Evolutionary conservation across 2,329 filamentous ascomycete genomes (phyloP).

Genomic region (Escovopsis weberi): DNA sequence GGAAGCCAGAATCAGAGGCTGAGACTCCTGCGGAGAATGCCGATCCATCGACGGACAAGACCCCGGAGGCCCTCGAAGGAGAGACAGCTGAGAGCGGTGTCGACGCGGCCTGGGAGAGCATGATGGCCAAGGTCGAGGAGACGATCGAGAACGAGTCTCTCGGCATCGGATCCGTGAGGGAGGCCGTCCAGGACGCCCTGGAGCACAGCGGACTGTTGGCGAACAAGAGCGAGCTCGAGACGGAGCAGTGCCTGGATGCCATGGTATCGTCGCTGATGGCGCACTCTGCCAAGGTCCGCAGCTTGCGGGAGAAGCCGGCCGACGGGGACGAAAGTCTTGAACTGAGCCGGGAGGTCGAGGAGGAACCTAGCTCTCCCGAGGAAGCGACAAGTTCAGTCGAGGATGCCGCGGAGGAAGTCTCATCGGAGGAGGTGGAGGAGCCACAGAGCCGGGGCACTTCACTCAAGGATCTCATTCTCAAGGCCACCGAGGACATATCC

Average conservation of each 20-base stretch:
- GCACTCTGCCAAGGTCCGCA: slow-evolving; percentile 14
- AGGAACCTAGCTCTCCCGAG: background rate
- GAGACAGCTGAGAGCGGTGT: slow-evolving; percentile 6
- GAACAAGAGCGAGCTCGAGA: slow-evolving; percentile 30
- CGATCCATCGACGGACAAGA: slow-evolving; percentile 7
- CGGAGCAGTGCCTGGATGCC: slow-evolving; percentile 32
- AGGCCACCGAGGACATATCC: slow-evolving; percentile 32
- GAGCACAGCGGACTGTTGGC: slow-evolving; percentile 38
- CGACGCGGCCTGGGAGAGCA: slow-evolving; percentile 35
- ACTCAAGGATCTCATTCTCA: slow-evolving; percentile 37
- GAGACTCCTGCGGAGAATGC: slow-evolving; percentile 7
- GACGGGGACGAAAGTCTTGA: slow-evolving; percentile 5
- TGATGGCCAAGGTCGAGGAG: slow-evolving; percentile 40
- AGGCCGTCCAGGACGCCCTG: slow-evolving; percentile 40
- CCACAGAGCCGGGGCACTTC: slow-evolving; percentile 10
- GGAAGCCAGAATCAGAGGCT: too few species aligned
- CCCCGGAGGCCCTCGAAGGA: too few species aligned
- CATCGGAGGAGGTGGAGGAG: slow-evolving; percentile 1
- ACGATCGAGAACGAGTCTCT: slow-evolving; percentile 43
- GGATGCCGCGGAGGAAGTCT: background rate
- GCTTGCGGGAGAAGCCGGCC: slow-evolving; percentile 7
- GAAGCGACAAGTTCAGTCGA: background rate
- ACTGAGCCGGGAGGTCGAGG: background rate
- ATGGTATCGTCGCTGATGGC: slow-evolving; percentile 34
- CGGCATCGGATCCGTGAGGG: slow-evolving; percentile 35